Evolutionary conservation across 2,329 filamentous ascomycete genomes (phyloP).

Genomic region (Penicillium sp.): DNA sequence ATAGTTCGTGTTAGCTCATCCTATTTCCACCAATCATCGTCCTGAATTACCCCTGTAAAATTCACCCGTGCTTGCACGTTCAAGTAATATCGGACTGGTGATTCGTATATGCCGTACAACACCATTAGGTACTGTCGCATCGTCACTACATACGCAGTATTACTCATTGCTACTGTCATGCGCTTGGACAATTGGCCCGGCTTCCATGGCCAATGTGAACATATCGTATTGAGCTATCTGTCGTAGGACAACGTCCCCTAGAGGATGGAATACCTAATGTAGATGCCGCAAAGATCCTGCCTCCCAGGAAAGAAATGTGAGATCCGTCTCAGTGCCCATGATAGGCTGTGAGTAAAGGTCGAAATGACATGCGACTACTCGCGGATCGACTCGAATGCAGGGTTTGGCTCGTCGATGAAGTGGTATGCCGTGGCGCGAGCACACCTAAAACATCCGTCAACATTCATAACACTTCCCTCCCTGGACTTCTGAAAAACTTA

Average conservation of each 20-base stretch:
- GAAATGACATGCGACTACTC: background rate
- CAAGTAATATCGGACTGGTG: background rate
- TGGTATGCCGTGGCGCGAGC: background rate
- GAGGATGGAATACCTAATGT: background rate
- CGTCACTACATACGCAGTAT: background rate
- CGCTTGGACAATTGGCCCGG: background rate
- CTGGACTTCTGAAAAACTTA: background rate
- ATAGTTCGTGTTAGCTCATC: background rate
- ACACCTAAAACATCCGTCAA: background rate
- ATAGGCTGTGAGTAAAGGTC: background rate
- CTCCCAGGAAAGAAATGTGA: background rate
- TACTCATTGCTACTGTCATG: background rate
- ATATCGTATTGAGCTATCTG: background rate
- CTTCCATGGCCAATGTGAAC: background rate
- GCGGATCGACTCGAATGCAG: background rate
- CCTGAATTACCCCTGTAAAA: background rate
- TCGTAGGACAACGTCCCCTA: background rate
- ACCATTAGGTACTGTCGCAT: background rate
- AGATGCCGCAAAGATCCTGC: background rate
- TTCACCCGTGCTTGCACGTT: background rate
- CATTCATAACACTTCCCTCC: background rate
- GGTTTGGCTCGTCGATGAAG: slow-evolving; percentile 9
- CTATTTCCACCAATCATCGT: background rate
- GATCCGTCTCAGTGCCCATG: background rate
- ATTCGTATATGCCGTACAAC: background rate